A percentile compares a stretch with the other conserved stretches of the same genome.
Conservation (phyloP, 2,329 filamentous ascomycete species). For the Beauveria varroae region DNA sequence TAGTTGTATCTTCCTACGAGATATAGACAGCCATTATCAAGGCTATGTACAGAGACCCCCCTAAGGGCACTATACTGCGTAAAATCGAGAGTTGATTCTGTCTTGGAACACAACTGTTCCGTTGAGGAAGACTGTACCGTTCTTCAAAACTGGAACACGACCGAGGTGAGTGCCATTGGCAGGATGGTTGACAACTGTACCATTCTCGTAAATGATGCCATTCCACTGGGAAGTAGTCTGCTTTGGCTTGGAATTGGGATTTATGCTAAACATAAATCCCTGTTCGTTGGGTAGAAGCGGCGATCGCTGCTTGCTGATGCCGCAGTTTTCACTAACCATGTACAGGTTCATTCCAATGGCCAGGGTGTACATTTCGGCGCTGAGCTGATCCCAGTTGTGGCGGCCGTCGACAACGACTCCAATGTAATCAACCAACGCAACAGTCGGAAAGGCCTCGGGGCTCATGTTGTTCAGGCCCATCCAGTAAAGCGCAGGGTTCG, state of each 20-base stretch:
- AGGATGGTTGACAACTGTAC: conserved; percentile 20
- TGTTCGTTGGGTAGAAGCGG: conserved; percentile 16
- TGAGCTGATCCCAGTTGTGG: conserved; percentile 20
- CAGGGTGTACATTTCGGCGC: conserved; percentile 25
- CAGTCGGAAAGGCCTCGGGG: conserved; percentile 23
- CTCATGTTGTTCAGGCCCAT: conserved; percentile 22
- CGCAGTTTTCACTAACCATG: conserved; percentile 27
- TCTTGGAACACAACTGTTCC: conserved; percentile 17
- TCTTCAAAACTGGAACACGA: conserved; percentile 16
- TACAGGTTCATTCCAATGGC: conserved; percentile 25
- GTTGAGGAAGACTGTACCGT: conserved; percentile 20
- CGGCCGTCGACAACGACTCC: conserved; percentile 22
- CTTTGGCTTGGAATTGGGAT: not conserved
- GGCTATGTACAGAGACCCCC: not conserved
- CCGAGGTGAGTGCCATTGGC: conserved; percentile 16
- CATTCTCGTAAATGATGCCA: conserved; percentile 25
- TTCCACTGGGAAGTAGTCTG: conserved; percentile 17
- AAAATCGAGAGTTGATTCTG: conserved; percentile 17
- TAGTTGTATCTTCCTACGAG: not conserved
- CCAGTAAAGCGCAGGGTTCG: conserved; percentile 29
- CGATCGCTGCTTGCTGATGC: conserved; percentile 17
- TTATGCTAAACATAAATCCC: not conserved
- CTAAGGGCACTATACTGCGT: not conserved
- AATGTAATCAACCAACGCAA: conserved; percentile 25
- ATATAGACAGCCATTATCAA: not conserved